A percentile compares a stretch with the other conserved stretches of the same genome.
Evolutionary conservation across 352 stramenopile genomes (phyloP).

Genomic region (Bremia lactucae): DNA sequence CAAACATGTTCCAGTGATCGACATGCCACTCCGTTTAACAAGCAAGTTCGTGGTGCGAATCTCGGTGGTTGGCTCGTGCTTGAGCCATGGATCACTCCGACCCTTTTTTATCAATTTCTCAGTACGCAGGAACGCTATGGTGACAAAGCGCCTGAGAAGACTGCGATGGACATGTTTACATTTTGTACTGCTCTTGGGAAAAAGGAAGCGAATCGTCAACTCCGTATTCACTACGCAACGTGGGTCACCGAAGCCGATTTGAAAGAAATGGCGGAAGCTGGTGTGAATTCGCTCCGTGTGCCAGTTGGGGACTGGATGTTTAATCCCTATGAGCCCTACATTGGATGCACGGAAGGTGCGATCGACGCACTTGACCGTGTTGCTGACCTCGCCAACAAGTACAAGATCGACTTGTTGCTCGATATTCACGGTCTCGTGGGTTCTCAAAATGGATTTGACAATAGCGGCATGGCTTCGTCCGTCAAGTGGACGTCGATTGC

Average conservation of each 20-base stretch:
- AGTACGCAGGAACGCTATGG: slow-evolving; percentile 59
- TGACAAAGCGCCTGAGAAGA: slow-evolving; percentile 70
- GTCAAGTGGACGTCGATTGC: slow-evolving; percentile 85
- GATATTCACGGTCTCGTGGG: slow-evolving; percentile 89
- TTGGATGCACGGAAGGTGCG: slow-evolving; percentile 86
- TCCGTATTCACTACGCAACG: slow-evolving; percentile 87
- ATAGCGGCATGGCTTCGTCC: slow-evolving; percentile 79
- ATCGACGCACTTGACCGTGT: slow-evolving; percentile 87
- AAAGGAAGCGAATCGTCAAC: slow-evolving; percentile 89
- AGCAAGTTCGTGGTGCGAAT: slow-evolving; percentile 85
- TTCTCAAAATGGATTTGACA: slow-evolving; percentile 94
- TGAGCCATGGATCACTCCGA: slow-evolving; percentile 93
- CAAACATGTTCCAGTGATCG: slow-evolving; percentile 56
- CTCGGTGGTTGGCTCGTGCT: slow-evolving; percentile 93
- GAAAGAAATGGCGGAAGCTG: slow-evolving; percentile 60
- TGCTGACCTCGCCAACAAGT: slow-evolving; percentile 73
- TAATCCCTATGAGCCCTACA: slow-evolving; percentile 88
- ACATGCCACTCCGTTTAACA: slow-evolving; percentile 68
- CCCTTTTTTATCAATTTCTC: slow-evolving; percentile 94
- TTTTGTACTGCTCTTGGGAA: slow-evolving; percentile 83
- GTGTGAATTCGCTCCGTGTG: slow-evolving; percentile 79
- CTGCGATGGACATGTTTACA: slow-evolving; percentile 87
- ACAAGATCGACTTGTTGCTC: slow-evolving; percentile 85
- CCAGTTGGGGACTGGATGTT: slow-evolving; percentile 94
- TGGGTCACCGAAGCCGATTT: slow-evolving; percentile 92